Percentiles rank a stretch among this genome's conserved stretches.
These are phyloP conservation scores for Senna siamea DNA, from an alignment of 306 rosid genomes.

Conservation along the genomic window DNA sequence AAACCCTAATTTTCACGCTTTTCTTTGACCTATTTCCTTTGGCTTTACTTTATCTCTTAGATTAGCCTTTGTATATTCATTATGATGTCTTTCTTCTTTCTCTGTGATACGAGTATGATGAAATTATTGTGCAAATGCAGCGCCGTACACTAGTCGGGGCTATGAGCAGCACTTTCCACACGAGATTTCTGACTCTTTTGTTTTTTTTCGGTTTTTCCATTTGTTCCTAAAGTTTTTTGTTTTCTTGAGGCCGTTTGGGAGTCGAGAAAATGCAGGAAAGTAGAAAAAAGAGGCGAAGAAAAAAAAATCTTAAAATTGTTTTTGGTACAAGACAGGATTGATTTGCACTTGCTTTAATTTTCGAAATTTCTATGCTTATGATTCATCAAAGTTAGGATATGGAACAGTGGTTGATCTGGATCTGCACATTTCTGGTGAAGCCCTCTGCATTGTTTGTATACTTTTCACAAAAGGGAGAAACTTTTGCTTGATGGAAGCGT, in stretches of 20 bases:
- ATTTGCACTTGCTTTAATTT: not conserved
- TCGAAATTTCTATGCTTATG: not conserved
- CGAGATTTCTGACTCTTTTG: conserved; percentile 14
- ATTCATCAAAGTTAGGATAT: not conserved
- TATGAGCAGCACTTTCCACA: conserved; percentile 18
- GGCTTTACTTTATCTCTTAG: not conserved
- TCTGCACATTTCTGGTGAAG: not conserved
- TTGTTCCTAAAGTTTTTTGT: not conserved
- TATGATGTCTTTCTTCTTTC: not conserved
- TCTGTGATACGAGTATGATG: not conserved
- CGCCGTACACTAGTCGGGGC: not conserved
- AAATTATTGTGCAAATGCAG: conserved; percentile 1
- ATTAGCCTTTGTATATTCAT: not conserved
- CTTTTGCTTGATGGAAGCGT: too few relatives aligned
- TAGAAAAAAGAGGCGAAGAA: not conserved
- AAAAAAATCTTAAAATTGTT: not conserved
- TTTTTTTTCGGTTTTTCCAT: not conserved
- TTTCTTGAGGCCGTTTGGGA: not conserved
- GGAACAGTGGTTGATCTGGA: not conserved
- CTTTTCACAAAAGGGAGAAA: too few relatives aligned
- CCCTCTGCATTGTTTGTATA: not conserved
- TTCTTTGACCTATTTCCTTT: not conserved
- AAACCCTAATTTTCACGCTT: not conserved
- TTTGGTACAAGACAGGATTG: not conserved
- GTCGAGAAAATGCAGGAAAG: not conserved